phyloP scores from a whole-genome alignment of 768 basidiomycete genomes.

The Auriscalpium orientale region DNA sequence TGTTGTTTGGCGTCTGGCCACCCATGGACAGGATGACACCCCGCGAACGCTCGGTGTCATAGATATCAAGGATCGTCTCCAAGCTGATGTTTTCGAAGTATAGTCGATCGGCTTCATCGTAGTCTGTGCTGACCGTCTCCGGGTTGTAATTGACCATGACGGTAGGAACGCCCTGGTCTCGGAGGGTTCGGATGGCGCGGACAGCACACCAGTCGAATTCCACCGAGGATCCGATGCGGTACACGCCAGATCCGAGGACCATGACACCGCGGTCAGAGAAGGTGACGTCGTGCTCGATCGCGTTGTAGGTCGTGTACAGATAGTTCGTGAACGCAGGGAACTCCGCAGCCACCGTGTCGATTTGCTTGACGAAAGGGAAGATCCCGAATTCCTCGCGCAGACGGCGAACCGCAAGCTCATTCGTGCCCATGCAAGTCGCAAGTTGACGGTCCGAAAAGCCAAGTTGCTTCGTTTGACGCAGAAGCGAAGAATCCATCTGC shows the following conservation, averaged over 20 bases:
- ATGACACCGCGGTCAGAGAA: slow-evolving; percentile 93
- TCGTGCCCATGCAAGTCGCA: slow-evolving; percentile 76
- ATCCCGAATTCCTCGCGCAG: slow-evolving; percentile 80
- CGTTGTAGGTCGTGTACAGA: slow-evolving; percentile 97
- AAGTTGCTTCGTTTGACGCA: slow-evolving; percentile 84
- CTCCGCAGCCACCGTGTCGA: slow-evolving; percentile 97
- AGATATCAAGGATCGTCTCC: slow-evolving; percentile 95
- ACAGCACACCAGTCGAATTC: slow-evolving; percentile 99
- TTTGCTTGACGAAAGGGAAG: slow-evolving; percentile 93
- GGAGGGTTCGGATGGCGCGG: slow-evolving; percentile 90
- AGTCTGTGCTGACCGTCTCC: slow-evolving; percentile 98
- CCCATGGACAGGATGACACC: slow-evolving; percentile 98
- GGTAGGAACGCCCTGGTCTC: slow-evolving; percentile 89
- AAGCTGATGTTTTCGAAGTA: slow-evolving; percentile 99
- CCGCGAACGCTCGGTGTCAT: slow-evolving; percentile 80
- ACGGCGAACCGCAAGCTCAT: slow-evolving; percentile 87
- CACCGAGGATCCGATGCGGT: slow-evolving; percentile 97
- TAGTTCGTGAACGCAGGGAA: slow-evolving; percentile 99
- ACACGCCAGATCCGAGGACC: slow-evolving; percentile 96
- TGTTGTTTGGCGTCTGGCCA: slow-evolving; percentile 98
- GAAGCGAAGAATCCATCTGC: slow-evolving; percentile 49
- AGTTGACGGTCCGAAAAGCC: slow-evolving; percentile 95
- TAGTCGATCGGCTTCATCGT: slow-evolving; percentile 95
- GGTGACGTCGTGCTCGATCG: slow-evolving; percentile 82
- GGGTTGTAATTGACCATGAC: slow-evolving; percentile 99